A percentile compares a stretch with the other conserved stretches of the same genome.
These are phyloP conservation scores for Cyberlindnera americana DNA, from an alignment of 805 yeast species.

Conservation along the genomic window DNA sequence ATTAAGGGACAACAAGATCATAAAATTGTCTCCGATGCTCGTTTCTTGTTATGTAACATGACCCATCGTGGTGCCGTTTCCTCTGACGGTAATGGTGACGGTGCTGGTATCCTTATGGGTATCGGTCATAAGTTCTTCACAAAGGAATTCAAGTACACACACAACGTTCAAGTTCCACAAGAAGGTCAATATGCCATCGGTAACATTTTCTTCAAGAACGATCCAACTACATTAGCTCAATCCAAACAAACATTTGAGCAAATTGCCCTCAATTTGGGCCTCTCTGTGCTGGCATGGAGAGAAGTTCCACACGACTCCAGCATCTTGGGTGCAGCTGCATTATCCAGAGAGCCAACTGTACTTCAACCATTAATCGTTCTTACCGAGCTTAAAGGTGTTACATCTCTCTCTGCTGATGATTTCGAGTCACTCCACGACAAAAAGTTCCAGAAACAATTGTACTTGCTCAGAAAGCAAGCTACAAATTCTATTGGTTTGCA, in stretches of 20 bases:
- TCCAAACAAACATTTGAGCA: conserved; percentile 77
- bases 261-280: conserved; percentile 71
- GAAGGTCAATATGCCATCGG: conserved; percentile 93
- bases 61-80: conserved; percentile 99
- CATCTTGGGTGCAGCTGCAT: conserved; percentile 90
- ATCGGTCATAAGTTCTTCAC: conserved; percentile 85
- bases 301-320: conserved; percentile 92
- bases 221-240: conserved; percentile 59
- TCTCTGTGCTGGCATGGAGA: conserved; percentile 92
- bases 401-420: conserved; percentile 42
- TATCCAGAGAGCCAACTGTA: conserved; percentile 87
- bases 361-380: conserved; percentile 91
- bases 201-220: conserved; percentile 89
- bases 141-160: conserved; percentile 75
- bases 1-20: conserved; percentile 85
- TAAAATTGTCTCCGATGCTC: conserved; percentile 90
- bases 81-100: conserved; percentile 96
- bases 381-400: conserved; percentile 41
- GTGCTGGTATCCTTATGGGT: conserved; percentile 95
- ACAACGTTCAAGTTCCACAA: conserved; percentile 65
- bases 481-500: conserved; percentile 89
- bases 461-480: conserved; percentile 82
- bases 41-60: conserved; percentile 89
- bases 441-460: conserved; percentile 77
- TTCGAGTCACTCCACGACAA: conserved; percentile 55